Evolutionary conservation across 2,329 filamentous ascomycete genomes (phyloP), one percentile per base, ranked within the genome.

Genomic region (Fusarium sp.): DNA sequence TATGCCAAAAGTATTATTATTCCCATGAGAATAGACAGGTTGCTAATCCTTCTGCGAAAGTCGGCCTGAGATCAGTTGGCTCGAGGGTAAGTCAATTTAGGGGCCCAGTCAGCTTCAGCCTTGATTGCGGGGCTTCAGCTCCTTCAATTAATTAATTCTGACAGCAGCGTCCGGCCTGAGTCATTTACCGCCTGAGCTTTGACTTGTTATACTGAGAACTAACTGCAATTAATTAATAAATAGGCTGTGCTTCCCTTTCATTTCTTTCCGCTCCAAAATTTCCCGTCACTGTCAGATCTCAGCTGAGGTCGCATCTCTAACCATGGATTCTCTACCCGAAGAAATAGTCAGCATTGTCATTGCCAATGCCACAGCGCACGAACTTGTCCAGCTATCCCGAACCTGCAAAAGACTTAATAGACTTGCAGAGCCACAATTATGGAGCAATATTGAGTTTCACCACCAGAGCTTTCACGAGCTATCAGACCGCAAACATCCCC

Each of bases 361-460:
- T 7, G 23, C 23, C 6, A 14, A 44, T 7, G 14, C 27, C 6
- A 23, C 42, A 7, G 44, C 35, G 1, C 54, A 62, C 10, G 55
- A 62, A 8, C 37, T 62, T 2, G 14, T 42, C 5, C 42, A 60
- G 15, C 6, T 62, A 13, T 49, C 18, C 7, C 55, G 6, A 4
- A 37, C 30, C 3, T 50, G 15, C 5, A 60, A 60, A 10, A 30
- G 23, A 10, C 30, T 62, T 7, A 35, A 62, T 14, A 49, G 12
- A 18, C 32, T 62, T 17, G 13, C 23, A 13, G 35, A 26, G 2
- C 27, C 55, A 2, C n/a, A 17, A 6, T 6, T 62, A 23, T 49
- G 59, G 59, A 35, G 27, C 15, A 35, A 23, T 30, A 33, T 60
- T 9, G 59, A 48, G 15, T 41, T 60, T 9, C 59, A 60, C 23